Evolutionary conservation across 108 stramenopile genomes (phyloP), one percentile per base, ranked within the genome.

Genomic region (Skeletonema tropicum): DNA sequence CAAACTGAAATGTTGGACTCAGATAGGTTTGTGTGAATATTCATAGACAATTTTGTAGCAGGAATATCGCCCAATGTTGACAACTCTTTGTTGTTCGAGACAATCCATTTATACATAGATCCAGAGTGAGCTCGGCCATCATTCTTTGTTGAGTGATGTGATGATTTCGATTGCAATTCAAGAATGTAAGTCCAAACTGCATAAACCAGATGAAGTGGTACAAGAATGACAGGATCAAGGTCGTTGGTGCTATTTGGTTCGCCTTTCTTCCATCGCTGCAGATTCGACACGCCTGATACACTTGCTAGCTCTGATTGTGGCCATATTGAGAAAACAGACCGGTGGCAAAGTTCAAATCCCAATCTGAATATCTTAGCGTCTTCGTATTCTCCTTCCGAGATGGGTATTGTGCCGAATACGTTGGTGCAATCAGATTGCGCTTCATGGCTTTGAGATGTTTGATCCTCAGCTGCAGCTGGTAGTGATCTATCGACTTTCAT

Each of bases 301-400:
- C 49, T 52, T 52, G 26, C 35, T 25, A 6, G 23, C 23, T 32
- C 26, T 17, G 12, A 21, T 21, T 9, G 21, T n/a, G 36, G 64
- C 73, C 80, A 81, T 32, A 81, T 35, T 29, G 80, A 81, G 26
- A 81, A 60, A 3, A 81, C 6, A 12, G 68, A 26, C 8, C 63
- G 68, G 46, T 74, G 73, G 23, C 80, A 81, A 9, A 74, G 62
- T 17, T 74, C 73, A 49, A 81, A 81, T 17, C 80, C 80, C 12
- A 46, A 15, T 29, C 73, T 52, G 70, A 68, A 81, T 45, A 12
- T 63, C 10, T 26, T 36, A 9, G 45, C 64, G 5, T 81, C 80
- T 13, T 74, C 64, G 5, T 35, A 35, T 64, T 81, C 80, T 26
- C 70, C 80, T n/a, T 74, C 80, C 58, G 80, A 73, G 11, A 81